A percentile compares a stretch with the other conserved stretches of the same genome.
Evolutionary conservation across 2,329 filamentous ascomycete genomes (phyloP).

Genomic region (Alternaria brassicicola): DNA sequence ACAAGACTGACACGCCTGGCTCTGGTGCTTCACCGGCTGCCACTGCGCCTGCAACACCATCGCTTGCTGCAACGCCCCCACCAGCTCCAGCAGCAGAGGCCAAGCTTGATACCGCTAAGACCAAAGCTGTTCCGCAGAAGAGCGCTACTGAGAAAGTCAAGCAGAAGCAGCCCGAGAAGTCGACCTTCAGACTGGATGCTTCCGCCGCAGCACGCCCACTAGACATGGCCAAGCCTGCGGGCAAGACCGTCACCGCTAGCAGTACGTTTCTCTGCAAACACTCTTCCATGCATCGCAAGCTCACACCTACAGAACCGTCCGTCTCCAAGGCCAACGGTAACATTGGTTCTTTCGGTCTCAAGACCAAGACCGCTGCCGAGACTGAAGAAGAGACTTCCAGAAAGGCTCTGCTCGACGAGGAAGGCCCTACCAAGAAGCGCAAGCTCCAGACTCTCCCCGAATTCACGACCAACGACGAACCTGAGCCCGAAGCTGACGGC

Average conservation of each 20-base stretch:
- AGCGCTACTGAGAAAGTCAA: slow-evolving; percentile 80
- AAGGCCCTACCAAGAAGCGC: slow-evolving; percentile 85
- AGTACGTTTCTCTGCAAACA: slow-evolving; percentile 18
- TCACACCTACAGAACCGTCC: slow-evolving; percentile 42
- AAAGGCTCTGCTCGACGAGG: slow-evolving; percentile 80
- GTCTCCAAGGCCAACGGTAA: slow-evolving; percentile 72
- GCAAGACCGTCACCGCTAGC: slow-evolving; percentile 29
- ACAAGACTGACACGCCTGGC: slow-evolving; percentile 65
- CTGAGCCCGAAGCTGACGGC: slow-evolving; percentile 39
- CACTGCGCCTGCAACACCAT: slow-evolving; percentile 73
- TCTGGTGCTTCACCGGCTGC: slow-evolving; percentile 60
- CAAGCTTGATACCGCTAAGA: slow-evolving; percentile 62
- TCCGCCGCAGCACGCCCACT: slow-evolving; percentile 40
- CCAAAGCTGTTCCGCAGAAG: slow-evolving; percentile 82
- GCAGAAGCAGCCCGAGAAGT: slow-evolving; percentile 52
- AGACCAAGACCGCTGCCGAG: slow-evolving; percentile 70
- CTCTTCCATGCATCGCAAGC: not conserved
- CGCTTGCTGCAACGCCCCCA: slow-evolving; percentile 38
- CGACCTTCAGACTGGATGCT: slow-evolving; percentile 48
- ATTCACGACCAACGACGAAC: slow-evolving; percentile 58
- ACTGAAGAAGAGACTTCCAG: slow-evolving; percentile 68
- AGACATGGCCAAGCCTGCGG: slow-evolving; percentile 32
- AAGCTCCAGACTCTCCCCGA: slow-evolving; percentile 83
- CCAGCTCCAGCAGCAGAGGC: slow-evolving; percentile 25
- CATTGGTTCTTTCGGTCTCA: slow-evolving; percentile 83